phyloP scores from a whole-genome alignment of 2,329 filamentous ascomycete species.

The Thielaviopsis populi region DNA sequence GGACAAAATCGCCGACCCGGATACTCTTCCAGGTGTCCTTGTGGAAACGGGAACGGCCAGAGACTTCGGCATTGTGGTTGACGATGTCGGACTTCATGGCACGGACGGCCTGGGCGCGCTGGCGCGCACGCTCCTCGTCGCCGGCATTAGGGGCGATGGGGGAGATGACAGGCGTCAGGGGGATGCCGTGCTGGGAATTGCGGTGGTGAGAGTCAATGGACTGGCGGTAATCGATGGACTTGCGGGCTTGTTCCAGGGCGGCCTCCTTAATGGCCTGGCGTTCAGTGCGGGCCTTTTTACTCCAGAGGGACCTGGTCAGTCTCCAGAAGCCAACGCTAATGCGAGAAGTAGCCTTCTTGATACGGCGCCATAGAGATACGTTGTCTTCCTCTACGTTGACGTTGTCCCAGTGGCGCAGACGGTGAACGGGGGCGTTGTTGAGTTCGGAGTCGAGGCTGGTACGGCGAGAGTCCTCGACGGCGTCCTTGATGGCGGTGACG shows the following conservation, averaged over 20 bases:
- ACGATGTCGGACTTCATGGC: conserved; percentile 47
- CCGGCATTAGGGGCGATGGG: conserved; percentile 36
- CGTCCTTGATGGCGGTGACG: conserved; percentile 86
- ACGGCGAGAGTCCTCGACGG: conserved; percentile 84
- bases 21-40: conserved; percentile 91
- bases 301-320: conserved; percentile 33
- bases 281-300: conserved; percentile 35
- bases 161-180: conserved; percentile 70
- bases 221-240: conserved; percentile 37
- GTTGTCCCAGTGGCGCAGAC: conserved; percentile 76
- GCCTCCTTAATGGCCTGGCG: conserved; percentile 33
- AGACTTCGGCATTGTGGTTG: conserved; percentile 49
- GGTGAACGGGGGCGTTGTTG: conserved; percentile 91
- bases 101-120: conserved; percentile 27
- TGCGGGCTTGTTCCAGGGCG: conserved; percentile 38
- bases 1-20: conserved; percentile 88
- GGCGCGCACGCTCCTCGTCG: conserved; percentile 21
- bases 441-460: conserved; percentile 83
- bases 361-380: conserved; percentile 67
- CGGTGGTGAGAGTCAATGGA: conserved; percentile 35
- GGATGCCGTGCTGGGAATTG: conserved; percentile 46
- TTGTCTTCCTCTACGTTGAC: conserved; percentile 84
- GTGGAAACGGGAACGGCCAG: conserved; percentile 71
- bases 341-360: conserved; percentile 76
- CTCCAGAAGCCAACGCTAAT: conserved; percentile 40